These are phyloP conservation scores for Stephania japonica DNA, from an alignment of 164 flowering plant species.

Conservation along the genomic window DNA sequence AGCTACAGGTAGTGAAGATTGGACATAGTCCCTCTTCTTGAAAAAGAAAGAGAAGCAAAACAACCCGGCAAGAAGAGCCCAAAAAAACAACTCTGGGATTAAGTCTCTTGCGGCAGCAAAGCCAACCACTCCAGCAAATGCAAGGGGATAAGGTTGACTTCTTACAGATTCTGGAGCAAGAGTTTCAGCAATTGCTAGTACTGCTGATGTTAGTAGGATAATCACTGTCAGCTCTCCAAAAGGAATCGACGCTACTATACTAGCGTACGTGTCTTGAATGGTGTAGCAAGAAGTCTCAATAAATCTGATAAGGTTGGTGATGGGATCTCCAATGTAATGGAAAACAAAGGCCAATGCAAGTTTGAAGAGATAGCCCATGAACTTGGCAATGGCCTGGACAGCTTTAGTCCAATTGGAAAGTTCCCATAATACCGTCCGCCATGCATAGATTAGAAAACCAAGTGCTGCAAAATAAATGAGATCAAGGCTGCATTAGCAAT, in stretches of 20 bases:
- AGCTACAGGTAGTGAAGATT: slow-evolving; percentile 76
- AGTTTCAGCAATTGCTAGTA: slow-evolving; percentile 70
- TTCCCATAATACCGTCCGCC: slow-evolving; percentile 87
- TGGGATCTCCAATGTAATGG: slow-evolving; percentile 58
- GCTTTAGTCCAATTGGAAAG: slow-evolving; percentile 67
- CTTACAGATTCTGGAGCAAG: slow-evolving; percentile 48
- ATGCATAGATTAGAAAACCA: slow-evolving; percentile 58
- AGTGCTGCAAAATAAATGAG: slow-evolving; percentile 39
- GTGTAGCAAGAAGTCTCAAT: slow-evolving; percentile 50
- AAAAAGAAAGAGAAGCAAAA: slow-evolving; percentile 38
- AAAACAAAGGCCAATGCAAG: slow-evolving; percentile 49
- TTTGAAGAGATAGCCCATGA: slow-evolving; percentile 50
- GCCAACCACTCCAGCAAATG: slow-evolving; percentile 63
- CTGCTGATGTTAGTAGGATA: slow-evolving; percentile 55
- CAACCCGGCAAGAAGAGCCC: slow-evolving; percentile 54
- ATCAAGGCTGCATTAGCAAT: not conserved
- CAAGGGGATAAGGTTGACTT: slow-evolving; percentile 56
- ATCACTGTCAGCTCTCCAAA: slow-evolving; percentile 52
- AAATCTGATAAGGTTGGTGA: slow-evolving; percentile 46
- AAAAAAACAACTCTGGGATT: slow-evolving; percentile 62
- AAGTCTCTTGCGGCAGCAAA: slow-evolving; percentile 53
- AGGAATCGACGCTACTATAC: slow-evolving; percentile 71
- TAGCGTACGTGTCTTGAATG: slow-evolving; percentile 55
- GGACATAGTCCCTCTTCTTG: slow-evolving; percentile 55
- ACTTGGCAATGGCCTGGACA: slow-evolving; percentile 23